Evolutionary conservation across 768 basidiomycete genomes (phyloP).

Genomic region (Mycena indigotica): DNA sequence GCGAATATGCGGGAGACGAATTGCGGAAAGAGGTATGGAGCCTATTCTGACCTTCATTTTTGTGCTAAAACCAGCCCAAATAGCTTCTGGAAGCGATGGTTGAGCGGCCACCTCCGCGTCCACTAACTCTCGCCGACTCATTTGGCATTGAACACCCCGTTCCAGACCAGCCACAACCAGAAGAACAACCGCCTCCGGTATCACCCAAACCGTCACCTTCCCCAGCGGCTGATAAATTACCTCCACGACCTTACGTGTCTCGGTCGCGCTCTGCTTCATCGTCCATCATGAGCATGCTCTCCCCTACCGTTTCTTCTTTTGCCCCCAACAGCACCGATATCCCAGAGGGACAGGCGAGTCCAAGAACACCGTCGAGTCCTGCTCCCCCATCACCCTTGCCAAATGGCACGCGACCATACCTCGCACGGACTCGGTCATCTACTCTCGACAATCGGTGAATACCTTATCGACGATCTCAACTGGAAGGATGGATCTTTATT

Average conservation of each 20-base stretch:
- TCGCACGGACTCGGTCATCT: slow-evolving; percentile 29
- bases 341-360: slow-evolving; percentile 17
- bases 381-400: slow-evolving; percentile 30
- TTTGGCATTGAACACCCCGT: slow-evolving; percentile 46
- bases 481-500: slow-evolving; percentile 21
- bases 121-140: slow-evolving; percentile 66
- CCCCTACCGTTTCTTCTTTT: slow-evolving; percentile 25
- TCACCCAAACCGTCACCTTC: slow-evolving; percentile 13
- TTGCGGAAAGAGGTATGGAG: slow-evolving; percentile 71
- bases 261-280: slow-evolving; percentile 55
- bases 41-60: background rate
- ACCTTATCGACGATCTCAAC: background rate
- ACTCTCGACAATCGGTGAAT: slow-evolving; percentile 14
- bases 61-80: background rate
- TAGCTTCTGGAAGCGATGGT: slow-evolving; percentile 86
- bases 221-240: slow-evolving; percentile 40
- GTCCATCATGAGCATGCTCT: slow-evolving; percentile 43
- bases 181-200: slow-evolving; percentile 23
- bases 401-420: slow-evolving; percentile 21
- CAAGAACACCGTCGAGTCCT: slow-evolving; percentile 11
- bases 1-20: slow-evolving; percentile 87
- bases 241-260: slow-evolving; percentile 62
- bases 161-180: slow-evolving; percentile 24
- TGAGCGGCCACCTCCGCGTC: slow-evolving; percentile 78
- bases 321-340: slow-evolving; percentile 5